Percentiles rank a stretch among this genome's conserved stretches.
Evolutionary conservation across 164 flowering plant genomes (phyloP).

Genomic region (Stephania yunnanensis): DNA sequence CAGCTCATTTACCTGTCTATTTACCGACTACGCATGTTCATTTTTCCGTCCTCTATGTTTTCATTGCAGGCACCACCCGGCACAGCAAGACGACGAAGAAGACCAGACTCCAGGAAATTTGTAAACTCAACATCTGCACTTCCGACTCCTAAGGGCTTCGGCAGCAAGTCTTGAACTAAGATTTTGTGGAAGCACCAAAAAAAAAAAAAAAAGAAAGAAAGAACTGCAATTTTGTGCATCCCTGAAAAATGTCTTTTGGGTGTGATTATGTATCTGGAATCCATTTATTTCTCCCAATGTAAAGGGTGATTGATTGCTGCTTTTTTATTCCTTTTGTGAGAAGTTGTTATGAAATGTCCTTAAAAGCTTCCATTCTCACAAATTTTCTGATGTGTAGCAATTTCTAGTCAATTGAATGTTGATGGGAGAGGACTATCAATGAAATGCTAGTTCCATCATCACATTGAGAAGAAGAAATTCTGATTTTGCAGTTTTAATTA

Average conservation of each 20-base stretch:
- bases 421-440: neutral
- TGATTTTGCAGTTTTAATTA: neutral
- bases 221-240: neutral
- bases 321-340: neutral
- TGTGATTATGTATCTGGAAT: neutral
- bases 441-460: neutral
- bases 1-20: too few species aligned
- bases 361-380: neutral
- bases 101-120: conserved; percentile 58
- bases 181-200: too few species aligned
- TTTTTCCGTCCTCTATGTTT: neutral
- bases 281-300: neutral
- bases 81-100: conserved; percentile 75
- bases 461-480: neutral
- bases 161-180: conserved; percentile 35
- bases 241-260: neutral
- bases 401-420: neutral
- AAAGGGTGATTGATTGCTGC: neutral
- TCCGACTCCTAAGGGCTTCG: conserved; percentile 85
- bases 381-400: neutral
- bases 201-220: neutral
- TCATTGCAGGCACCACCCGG: conserved; percentile 68
- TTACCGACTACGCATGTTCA: neutral
- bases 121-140: conserved; percentile 44
- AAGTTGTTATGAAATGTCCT: neutral